Base-by-base conservation (phyloP, 2,329 filamentous ascomycete species). In the Ophiostoma triangulosporum region DNA sequence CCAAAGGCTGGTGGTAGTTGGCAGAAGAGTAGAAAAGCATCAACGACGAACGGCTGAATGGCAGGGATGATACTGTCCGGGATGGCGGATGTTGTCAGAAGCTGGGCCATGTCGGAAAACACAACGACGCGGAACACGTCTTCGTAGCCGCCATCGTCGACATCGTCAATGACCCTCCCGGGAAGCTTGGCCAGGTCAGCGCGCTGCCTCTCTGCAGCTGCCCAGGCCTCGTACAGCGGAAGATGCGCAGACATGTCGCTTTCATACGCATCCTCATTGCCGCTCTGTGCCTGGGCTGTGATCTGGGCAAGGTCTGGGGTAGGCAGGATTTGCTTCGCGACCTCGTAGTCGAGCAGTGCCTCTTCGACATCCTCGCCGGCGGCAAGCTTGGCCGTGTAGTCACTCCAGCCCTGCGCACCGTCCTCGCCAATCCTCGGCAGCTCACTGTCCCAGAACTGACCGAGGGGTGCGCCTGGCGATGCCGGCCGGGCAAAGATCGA, bases 391-490 rank as follows among this genome's bases (percentile, higher is more conserved):
- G 48, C 48, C 6, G 54, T 66, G 59, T 73, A 81, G n/a, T 69
- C 62, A 2, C 62, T 64, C 89, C 89, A 96, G 1, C 89, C 88
- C 57, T 74, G 72, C 3, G 88, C 83, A 2, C 71, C 73, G 1
- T 68, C 62, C 60, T 97, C 91, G 9, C 91, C 91, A 52, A 95
- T 76, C 6, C 91, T 78, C 0, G 85, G 72, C 0, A 80, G 74
- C 63, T 96, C 91, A 54, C 81, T 86, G 56, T 95, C 88, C 93
- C 93, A 97, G 58, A 93, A 95, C 2, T 82, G 75, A 11, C 61
- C 48, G 15, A 58, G 45, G n/a, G 50, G 22, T 33, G 40, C 31
- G n/a, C 31, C 26, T 24, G 15, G 22, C 52, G 2, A 2, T 22
- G 60, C 58, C 3, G 85, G 81, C 3, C 72, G 72, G 48, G 80